Evolutionary conservation across 1,284 basidiomycete species (phyloP).

Genomic region (Tremellales sp.): DNA sequence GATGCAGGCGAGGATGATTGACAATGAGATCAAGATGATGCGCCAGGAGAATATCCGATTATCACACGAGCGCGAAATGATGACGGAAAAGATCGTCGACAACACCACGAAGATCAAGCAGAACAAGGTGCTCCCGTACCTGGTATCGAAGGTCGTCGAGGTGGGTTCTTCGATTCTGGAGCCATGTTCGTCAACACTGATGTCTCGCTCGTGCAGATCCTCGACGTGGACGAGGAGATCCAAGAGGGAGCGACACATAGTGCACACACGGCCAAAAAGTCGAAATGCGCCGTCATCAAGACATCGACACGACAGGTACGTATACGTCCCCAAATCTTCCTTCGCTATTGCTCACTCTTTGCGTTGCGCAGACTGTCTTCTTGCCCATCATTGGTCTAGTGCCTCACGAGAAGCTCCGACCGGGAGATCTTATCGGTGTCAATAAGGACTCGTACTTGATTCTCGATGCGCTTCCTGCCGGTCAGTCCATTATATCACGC

Average conservation of each 20-base stretch:
- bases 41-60: slow-evolving; percentile 86
- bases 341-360: neutral
- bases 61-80: slow-evolving; percentile 88
- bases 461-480: slow-evolving; percentile 72
- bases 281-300: slow-evolving; percentile 98
- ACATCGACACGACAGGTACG: slow-evolving; percentile 82
- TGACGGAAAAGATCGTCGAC: slow-evolving; percentile 98
- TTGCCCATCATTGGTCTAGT: slow-evolving; percentile 97
- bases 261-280: slow-evolving; percentile 87
- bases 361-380: slow-evolving; percentile 72
- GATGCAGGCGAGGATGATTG: slow-evolving; percentile 81
- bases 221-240: slow-evolving; percentile 91
- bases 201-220: slow-evolving; percentile 58
- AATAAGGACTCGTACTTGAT: slow-evolving; percentile 99
- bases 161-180: slow-evolving; percentile 51
- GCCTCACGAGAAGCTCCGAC: slow-evolving; percentile 79
- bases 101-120: slow-evolving; percentile 99
- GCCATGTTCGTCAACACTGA: neutral
- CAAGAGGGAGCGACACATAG: slow-evolving; percentile 93
- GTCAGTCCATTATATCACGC: slow-evolving; percentile 19
- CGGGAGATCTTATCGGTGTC: slow-evolving; percentile 93
- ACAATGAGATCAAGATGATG: slow-evolving; percentile 97
- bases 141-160: slow-evolving; percentile 97
- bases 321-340: neutral
- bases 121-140: slow-evolving; percentile 97